Percentiles rank a stretch among this genome's conserved stretches.
These are phyloP conservation scores for Penicillium corylophilum DNA, from an alignment of 2,329 filamentous ascomycete genomes.

Conservation along the genomic window DNA sequence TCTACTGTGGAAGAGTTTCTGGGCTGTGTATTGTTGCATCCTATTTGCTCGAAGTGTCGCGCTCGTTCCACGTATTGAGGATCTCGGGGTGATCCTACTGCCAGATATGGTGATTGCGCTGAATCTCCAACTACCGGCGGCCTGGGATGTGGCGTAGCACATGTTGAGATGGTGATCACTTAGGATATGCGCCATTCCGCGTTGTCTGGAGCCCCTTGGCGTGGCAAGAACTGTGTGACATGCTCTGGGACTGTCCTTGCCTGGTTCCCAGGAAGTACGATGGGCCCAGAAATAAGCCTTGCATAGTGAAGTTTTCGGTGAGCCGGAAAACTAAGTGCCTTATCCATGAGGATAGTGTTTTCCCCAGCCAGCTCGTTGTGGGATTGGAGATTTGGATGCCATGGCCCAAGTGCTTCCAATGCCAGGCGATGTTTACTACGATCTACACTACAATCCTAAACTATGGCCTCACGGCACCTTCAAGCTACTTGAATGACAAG, in stretches of 20 bases:
- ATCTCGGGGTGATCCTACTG: slow-evolving; percentile 1
- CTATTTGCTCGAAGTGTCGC: not conserved
- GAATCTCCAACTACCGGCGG: slow-evolving; percentile 10
- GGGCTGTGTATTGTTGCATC: not conserved
- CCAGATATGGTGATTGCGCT: not conserved
- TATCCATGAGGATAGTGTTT: not conserved
- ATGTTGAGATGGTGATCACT: not conserved
- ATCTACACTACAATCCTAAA: not conserved
- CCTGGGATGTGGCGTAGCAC: slow-evolving; percentile 9
- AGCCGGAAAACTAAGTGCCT: not conserved
- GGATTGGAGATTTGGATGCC: not conserved
- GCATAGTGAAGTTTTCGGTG: not conserved
- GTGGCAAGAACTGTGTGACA: slow-evolving; percentile 9
- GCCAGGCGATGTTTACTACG: not conserved
- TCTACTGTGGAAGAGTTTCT: not conserved
- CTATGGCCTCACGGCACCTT: not conserved
- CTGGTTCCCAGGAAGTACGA: not conserved
- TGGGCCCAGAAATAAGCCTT: not conserved
- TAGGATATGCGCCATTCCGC: not conserved
- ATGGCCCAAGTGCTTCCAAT: not conserved
- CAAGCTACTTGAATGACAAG: not conserved
- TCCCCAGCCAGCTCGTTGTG: not conserved
- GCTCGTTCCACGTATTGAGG: not conserved
- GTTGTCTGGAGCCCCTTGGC: slow-evolving; percentile 3
- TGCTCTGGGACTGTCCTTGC: not conserved